phyloP scores from a whole-genome alignment of 2,329 filamentous ascomycete species.

The Malbranchea cinnamomea region DNA sequence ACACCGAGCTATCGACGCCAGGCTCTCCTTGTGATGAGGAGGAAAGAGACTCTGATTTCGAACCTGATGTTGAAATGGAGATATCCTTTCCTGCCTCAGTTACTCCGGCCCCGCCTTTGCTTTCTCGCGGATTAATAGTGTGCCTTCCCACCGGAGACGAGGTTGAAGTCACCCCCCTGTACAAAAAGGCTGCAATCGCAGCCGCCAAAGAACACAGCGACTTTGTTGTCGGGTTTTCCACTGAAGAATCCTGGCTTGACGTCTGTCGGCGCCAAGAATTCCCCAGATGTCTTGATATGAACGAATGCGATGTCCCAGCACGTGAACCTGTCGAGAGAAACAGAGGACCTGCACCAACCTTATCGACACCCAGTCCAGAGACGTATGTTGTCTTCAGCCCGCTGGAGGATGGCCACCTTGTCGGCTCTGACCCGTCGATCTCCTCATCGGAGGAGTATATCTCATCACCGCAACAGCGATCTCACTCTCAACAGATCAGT shows the following conservation, averaged over 20 bases:
- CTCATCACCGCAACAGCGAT: constrained; percentile 2
- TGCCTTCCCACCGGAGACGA: constrained; percentile 20
- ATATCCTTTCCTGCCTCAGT: background rate
- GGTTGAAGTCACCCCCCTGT: constrained; percentile 19
- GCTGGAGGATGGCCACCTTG: constrained; percentile 11
- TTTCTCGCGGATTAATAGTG: constrained; percentile 23
- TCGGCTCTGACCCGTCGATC: background rate
- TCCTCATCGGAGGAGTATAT: background rate
- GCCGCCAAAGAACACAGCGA: constrained; percentile 25
- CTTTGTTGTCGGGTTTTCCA: constrained; percentile 25
- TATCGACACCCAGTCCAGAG: constrained; percentile 9
- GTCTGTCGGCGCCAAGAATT: constrained; percentile 11
- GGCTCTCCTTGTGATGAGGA: constrained; percentile 4
- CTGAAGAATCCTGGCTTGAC: constrained; percentile 21
- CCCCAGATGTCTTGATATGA: constrained; percentile 8
- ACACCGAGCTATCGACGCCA: constrained; percentile 18
- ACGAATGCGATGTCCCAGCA: constrained; percentile 8
- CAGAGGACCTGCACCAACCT: constrained; percentile 11
- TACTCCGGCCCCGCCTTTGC: constrained; percentile 18
- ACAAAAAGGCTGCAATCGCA: constrained; percentile 21
- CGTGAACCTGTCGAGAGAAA: too few species aligned
- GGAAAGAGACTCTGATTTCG: constrained; percentile 2
- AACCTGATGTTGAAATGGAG: constrained; percentile 7
- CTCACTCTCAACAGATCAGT: constrained; percentile 8
- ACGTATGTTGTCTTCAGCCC: constrained; percentile 17